phyloP scores from a whole-genome alignment of 2,329 filamentous ascomycete species.

The Sarocladium oryzae region DNA sequence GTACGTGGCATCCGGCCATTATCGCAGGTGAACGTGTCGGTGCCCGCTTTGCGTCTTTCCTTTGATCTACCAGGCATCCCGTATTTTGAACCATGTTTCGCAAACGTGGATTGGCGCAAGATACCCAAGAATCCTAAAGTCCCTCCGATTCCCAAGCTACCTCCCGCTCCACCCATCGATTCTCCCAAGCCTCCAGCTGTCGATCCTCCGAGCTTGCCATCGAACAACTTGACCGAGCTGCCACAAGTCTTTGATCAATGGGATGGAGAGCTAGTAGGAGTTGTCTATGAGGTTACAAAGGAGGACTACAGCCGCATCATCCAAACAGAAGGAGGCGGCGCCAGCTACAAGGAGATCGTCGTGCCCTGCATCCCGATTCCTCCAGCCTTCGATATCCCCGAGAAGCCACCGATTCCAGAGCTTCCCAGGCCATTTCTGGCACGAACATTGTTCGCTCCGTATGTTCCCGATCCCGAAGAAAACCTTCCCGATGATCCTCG shows the following conservation, averaged over 20 bases:
- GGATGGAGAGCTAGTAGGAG: constrained; percentile 80
- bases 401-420: constrained; percentile 48
- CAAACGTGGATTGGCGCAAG: constrained; percentile 64
- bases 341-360: constrained; percentile 76
- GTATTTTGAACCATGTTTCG: constrained; percentile 88
- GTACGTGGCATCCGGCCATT: constrained; percentile 73
- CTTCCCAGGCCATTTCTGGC: constrained; percentile 65
- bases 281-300: constrained; percentile 89
- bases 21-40: constrained; percentile 73
- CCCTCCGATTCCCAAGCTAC: background rate
- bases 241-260: constrained; percentile 37
- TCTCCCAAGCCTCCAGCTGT: constrained; percentile 19
- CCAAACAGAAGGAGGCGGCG: constrained; percentile 81
- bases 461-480: constrained; percentile 33
- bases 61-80: constrained; percentile 84
- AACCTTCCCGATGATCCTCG: constrained; percentile 23
- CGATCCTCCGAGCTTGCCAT: background rate
- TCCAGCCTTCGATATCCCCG: constrained; percentile 52
- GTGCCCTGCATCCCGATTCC: constrained; percentile 71
- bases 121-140: constrained; percentile 30
- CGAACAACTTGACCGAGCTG: constrained; percentile 14
- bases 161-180: constrained; percentile 3
- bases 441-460: constrained; percentile 74
- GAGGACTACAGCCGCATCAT: constrained; percentile 81
- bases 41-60: constrained; percentile 68